Evolutionary conservation across 805 yeast species (phyloP), one percentile per base, ranked within the genome.

Genomic region (Candida ovalis): DNA sequence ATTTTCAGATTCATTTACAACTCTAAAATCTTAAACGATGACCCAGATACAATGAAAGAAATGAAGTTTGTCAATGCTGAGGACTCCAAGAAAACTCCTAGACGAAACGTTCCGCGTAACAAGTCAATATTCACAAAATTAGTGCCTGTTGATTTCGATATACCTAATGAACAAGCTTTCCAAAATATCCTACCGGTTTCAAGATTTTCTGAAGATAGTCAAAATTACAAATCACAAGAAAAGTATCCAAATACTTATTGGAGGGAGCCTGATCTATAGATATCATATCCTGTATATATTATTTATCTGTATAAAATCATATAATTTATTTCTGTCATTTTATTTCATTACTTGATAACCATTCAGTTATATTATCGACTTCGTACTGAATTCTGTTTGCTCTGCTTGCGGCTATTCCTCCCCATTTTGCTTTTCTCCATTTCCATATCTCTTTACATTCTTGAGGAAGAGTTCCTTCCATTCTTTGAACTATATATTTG

Each of bases 401-500:
- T 15, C 47, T 23, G 15, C 47, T 44, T 8, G 22, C 25, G 17
- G 7, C 24, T 13, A 18, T 30, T 5, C 30, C 25, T 19, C 18
- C 19, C 47, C 47, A 44, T 0, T 30, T 23, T 4, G 50, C 37
- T 1, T 33, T 41, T 48, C 65, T 66, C 73, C 72, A 69, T 25
- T 49, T 48, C 74, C 74, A 70, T 24, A 56, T 55, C 1, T 46
- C 28, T 0, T 43, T 49, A 46, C 57, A 52, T 15, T 58, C 63
- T 12, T 45, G 23, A 15, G 48, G 51, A 36, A 71, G 49, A 1
- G 46, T 48, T 4, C 63, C 66, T 33, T 68, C 69, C 25, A 71
- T 42, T 40, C 59, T 63, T 27, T 56, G 56, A 10, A 51, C 49
- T 9, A 74, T 70, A 51, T 73, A 73, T 44, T 64, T 67, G 1